Conservation (phyloP, 352 stramenopile genomes). For the Phytophthora citricola region DNA sequence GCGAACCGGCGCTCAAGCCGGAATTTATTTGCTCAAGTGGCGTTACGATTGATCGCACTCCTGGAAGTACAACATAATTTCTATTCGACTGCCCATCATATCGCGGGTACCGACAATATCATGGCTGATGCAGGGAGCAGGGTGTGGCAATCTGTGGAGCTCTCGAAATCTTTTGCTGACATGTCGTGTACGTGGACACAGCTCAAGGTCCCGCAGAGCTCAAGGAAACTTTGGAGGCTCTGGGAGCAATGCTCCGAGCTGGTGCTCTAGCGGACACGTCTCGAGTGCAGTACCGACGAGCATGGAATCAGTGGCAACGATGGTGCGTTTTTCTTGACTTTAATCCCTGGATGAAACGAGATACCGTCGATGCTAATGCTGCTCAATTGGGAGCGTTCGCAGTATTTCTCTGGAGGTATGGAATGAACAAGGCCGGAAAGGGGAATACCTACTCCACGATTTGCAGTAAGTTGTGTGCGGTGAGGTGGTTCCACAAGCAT, state of each 20-base stretch:
- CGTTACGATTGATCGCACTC: slow-evolving; percentile 5
- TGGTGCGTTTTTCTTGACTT: slow-evolving; percentile 16
- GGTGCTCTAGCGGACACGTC: slow-evolving; percentile 14
- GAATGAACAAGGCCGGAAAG: slow-evolving; percentile 8
- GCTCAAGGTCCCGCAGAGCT: slow-evolving; percentile 11
- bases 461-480: slow-evolving; percentile 21
- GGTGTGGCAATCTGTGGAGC: slow-evolving; percentile 19
- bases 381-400: slow-evolving; percentile 13
- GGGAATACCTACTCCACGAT: slow-evolving; percentile 27
- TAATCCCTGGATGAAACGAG: neutral
- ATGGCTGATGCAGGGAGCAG: slow-evolving; percentile 17
- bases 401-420: slow-evolving; percentile 23
- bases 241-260: slow-evolving; percentile 23
- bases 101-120: neutral
- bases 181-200: slow-evolving; percentile 17
- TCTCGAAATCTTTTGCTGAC: slow-evolving; percentile 17
- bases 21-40: slow-evolving; percentile 17
- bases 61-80: slow-evolving; percentile 16
- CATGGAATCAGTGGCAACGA: slow-evolving; percentile 13
- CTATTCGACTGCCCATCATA: slow-evolving; percentile 5
- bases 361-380: neutral
- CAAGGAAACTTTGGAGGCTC: slow-evolving; percentile 15
- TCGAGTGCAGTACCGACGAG: neutral
- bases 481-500: slow-evolving; percentile 19
- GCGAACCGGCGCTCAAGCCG: slow-evolving; percentile 7